phyloP scores from a whole-genome alignment of 164 flowering plant genomes.

The Tinospora cordifolia region DNA sequence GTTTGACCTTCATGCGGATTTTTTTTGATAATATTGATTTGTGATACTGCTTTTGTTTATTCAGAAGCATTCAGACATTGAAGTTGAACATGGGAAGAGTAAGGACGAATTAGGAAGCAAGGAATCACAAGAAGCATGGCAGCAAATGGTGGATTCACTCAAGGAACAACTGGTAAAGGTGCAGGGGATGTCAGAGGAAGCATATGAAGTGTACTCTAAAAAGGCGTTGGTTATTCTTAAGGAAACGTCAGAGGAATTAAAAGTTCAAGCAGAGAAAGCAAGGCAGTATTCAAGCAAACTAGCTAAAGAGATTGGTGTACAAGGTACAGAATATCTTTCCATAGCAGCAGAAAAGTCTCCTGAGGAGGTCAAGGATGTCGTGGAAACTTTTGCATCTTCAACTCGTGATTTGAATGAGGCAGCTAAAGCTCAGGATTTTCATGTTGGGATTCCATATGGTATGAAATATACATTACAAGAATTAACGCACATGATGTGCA shows the following conservation, averaged over 20 bases:
- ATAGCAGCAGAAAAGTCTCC: conserved; percentile 61
- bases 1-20: neutral
- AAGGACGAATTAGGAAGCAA: conserved; percentile 26
- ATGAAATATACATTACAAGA: conserved; percentile 12
- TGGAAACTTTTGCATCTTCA: conserved; percentile 58
- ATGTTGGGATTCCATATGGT: conserved; percentile 95
- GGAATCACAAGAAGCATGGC: conserved; percentile 71
- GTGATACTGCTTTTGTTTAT: conserved; percentile 6
- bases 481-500: neutral
- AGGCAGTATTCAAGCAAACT: conserved; percentile 46
- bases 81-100: conserved; percentile 43
- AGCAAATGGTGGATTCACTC: conserved; percentile 50
- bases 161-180: conserved; percentile 75
- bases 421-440: conserved; percentile 58
- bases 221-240: conserved; percentile 51
- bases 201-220: conserved; percentile 58
- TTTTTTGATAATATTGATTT: neutral
- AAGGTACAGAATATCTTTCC: conserved; percentile 57
- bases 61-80: conserved; percentile 52
- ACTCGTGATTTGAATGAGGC: conserved; percentile 43
- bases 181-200: conserved; percentile 73
- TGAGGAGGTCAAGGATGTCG: conserved; percentile 70
- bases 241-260: conserved; percentile 59
- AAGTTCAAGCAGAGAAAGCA: conserved; percentile 76
- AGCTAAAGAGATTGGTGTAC: conserved; percentile 55